A percentile compares a stretch with the other conserved stretches of the same genome.
Conservation (phyloP, 2,329 filamentous ascomycete genomes). For the Biscogniauxia sp. region DNA sequence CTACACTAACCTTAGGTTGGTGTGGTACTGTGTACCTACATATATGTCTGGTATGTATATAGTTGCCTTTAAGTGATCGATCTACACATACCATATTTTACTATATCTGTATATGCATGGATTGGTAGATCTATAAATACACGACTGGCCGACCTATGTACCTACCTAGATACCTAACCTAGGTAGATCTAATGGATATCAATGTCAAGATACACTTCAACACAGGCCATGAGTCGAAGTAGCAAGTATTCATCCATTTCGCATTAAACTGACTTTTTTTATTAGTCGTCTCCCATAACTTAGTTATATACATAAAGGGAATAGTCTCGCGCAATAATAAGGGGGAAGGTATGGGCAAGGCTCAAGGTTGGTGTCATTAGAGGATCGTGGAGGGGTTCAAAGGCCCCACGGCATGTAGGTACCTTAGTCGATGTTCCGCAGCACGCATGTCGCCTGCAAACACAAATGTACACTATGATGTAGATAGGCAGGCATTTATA, state of each 20-base stretch:
- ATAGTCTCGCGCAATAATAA: background rate
- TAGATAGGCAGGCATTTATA: background rate
- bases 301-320: background rate
- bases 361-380: background rate
- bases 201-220: too few species aligned
- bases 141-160: too few species aligned
- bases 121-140: too few species aligned
- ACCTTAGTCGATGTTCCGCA: background rate
- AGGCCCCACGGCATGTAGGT: background rate
- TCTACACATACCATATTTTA: too few species aligned
- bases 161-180: too few species aligned
- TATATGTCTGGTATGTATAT: background rate
- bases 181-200: too few species aligned
- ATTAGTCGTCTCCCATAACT: background rate
- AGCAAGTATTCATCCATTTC: background rate
- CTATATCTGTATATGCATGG: too few species aligned
- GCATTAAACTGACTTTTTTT: background rate
- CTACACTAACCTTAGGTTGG: background rate
- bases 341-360: background rate
- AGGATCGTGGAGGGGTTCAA: background rate
- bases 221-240: background rate
- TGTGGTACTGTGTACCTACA: background rate
- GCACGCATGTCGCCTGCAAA: background rate
- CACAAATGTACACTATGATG: background rate
- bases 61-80: too few species aligned